Percentiles rank a stretch among this genome's conserved stretches.
Evolutionary conservation across 805 yeast species (phyloP).

Genomic region (Priceomyces melissophilus): DNA sequence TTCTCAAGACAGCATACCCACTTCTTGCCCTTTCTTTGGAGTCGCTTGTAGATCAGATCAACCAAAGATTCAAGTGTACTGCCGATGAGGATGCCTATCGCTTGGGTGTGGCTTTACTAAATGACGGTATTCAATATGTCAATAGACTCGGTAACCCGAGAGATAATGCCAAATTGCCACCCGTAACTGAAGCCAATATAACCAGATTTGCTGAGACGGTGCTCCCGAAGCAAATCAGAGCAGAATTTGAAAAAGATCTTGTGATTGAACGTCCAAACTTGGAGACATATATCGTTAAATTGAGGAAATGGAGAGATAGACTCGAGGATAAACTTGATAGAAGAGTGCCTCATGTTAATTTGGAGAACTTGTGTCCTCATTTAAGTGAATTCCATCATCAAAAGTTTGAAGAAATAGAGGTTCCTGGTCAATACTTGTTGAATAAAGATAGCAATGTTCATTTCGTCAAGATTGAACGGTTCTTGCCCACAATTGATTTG

Average conservation of each 20-base stretch:
- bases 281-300: conserved; percentile 77
- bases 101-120: conserved; percentile 83
- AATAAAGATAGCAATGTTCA: conserved; percentile 87
- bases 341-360: conserved; percentile 70
- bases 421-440: conserved; percentile 93
- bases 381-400: conserved; percentile 97
- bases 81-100: conserved; percentile 97
- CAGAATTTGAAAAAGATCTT: conserved; percentile 89
- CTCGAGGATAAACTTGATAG: conserved; percentile 89
- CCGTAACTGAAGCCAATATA: conserved; percentile 86
- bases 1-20: conserved; percentile 95
- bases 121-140: conserved; percentile 89
- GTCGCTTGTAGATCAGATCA: conserved; percentile 92
- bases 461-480: conserved; percentile 89
- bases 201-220: conserved; percentile 90
- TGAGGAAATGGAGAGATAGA: conserved; percentile 90
- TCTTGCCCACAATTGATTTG: conserved; percentile 82
- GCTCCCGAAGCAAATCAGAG: conserved; percentile 80
- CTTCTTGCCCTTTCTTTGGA: conserved; percentile 87
- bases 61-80: conserved; percentile 86
- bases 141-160: conserved; percentile 84
- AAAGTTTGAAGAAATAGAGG: conserved; percentile 94
- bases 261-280: conserved; percentile 83
- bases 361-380: conserved; percentile 92
- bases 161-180: conserved; percentile 84